Conservation (phyloP, 495 filamentous ascomycete genomes). For the Daldinia caldariorum region DNA sequence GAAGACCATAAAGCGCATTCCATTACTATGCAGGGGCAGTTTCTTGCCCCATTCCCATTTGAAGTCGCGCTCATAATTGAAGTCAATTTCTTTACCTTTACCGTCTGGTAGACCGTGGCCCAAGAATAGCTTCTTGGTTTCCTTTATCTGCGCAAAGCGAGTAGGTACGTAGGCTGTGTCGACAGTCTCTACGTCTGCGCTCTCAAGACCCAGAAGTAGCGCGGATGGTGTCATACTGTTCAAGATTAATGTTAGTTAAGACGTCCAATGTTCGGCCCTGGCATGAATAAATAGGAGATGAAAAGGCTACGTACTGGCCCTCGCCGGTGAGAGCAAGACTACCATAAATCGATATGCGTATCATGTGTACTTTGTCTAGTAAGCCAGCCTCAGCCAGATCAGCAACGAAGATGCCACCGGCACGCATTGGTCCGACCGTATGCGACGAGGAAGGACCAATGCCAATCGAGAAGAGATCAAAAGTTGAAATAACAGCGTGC, state of each 20-base stretch:
- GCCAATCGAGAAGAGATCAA: slow-evolving; percentile 52
- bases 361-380: slow-evolving; percentile 48
- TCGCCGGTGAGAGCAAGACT: slow-evolving; percentile 53
- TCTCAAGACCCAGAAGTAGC: slow-evolving; percentile 49
- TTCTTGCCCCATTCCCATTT: slow-evolving; percentile 52
- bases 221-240: slow-evolving; percentile 50
- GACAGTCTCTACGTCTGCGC: slow-evolving; percentile 48
- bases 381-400: slow-evolving; percentile 48
- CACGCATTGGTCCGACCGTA: slow-evolving; percentile 52
- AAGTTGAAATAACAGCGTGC: slow-evolving; percentile 52
- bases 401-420: slow-evolving; percentile 50
- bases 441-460: slow-evolving; percentile 53
- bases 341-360: slow-evolving; percentile 51
- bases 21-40: slow-evolving; percentile 50
- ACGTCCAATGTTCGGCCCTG: background rate
- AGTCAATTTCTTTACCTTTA: slow-evolving; percentile 48
- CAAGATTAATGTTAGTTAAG: slow-evolving; percentile 9
- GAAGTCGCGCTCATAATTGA: slow-evolving; percentile 50
- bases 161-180: slow-evolving; percentile 50
- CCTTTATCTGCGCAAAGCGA: slow-evolving; percentile 49
- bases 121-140: slow-evolving; percentile 47
- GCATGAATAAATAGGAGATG: background rate
- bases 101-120: slow-evolving; percentile 45
- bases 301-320: slow-evolving; percentile 45
- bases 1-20: slow-evolving; percentile 53